Evolutionary conservation across 768 basidiomycete genomes (phyloP), one percentile per base, ranked within the genome.

Genomic region (Paxillus involutus): DNA sequence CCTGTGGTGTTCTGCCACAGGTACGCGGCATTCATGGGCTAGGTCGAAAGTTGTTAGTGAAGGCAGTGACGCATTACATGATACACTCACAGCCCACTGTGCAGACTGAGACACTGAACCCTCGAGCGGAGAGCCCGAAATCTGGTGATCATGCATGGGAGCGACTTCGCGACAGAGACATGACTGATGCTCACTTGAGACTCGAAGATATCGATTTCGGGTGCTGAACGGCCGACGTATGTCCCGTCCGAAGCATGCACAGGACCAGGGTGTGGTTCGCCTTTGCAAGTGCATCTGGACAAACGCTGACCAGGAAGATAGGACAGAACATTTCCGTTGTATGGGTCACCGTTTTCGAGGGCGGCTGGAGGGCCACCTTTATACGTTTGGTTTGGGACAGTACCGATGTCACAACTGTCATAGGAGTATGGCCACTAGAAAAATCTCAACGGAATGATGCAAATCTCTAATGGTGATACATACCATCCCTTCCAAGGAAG

Each of bases 331-430:
- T 76, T 78, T 49, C 75, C 75, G 44, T 79, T 73, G 19, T 64
- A 61, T 3, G 74, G 63, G 62, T 90, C 88, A 13, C 92, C 92
- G 47, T 78, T 77, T 16, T 73, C 72, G 6, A 79, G 73, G 6
- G 91, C 86, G 4, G 85, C 80, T 11, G 59, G 51, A 1, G 94
- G 94, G 44, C 66, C 66, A 2, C 84, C 85, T 53, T 87, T 80
- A 42, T 83, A 44, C 1, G 91, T 88, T 70, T 98, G 95, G 68
- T 98, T 98, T 8, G 80, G 70, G 16, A 82, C 77, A 1, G 94
- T 94, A n/a, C 96, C 96, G n/a, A 95, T 83, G 66, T 98, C 95
- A 62, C 96, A 97, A 11, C 80, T 73, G 60, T 91, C 88, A 58
- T 91, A 91, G 2, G 85, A 84, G 70, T 91, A 91, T 0, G 89